These are phyloP conservation scores for Pseudogymnoascus sp. DNA, from an alignment of 2,329 filamentous ascomycete species.

Conservation along the genomic window DNA sequence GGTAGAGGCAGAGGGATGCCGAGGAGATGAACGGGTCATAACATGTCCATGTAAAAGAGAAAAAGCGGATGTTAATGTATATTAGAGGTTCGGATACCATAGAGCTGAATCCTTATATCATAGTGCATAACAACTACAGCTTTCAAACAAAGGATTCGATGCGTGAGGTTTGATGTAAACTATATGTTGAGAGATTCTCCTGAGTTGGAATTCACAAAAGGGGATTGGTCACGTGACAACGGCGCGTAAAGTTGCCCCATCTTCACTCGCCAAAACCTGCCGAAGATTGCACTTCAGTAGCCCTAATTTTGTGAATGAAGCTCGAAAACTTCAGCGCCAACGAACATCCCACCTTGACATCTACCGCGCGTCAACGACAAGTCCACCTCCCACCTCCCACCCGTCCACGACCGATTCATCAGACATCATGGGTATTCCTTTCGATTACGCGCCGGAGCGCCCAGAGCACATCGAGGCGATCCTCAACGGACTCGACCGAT, in stretches of 20 bases:
- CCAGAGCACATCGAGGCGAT: conserved; percentile 88
- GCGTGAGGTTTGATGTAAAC: neutral
- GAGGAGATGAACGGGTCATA: conserved; percentile 44
- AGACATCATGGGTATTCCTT: conserved; percentile 34
- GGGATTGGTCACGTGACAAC: neutral
- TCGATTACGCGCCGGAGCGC: conserved; percentile 85
- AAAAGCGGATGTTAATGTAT: conserved; percentile 8
- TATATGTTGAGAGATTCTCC: neutral
- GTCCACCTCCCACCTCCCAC: neutral
- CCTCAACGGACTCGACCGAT: conserved; percentile 93
- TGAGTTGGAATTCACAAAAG: neutral
- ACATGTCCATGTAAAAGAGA: conserved; percentile 1
- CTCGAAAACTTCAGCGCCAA: conserved; percentile 9
- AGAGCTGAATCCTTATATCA: conserved; percentile 7
- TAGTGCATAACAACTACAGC: conserved; percentile 4
- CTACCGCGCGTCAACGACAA: conserved; percentile 2
- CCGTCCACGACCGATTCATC: neutral
- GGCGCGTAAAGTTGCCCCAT: neutral
- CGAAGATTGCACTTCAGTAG: neutral
- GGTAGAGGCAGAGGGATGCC: conserved; percentile 86
- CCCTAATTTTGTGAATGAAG: conserved; percentile 8
- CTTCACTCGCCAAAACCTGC: neutral
- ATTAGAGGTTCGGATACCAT: conserved; percentile 8
- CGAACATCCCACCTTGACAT: conserved; percentile 8
- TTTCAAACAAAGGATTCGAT: neutral